Evolutionary conservation across 2,329 filamentous ascomycete genomes (phyloP).

Genomic region (Colletotrichum sp.): DNA sequence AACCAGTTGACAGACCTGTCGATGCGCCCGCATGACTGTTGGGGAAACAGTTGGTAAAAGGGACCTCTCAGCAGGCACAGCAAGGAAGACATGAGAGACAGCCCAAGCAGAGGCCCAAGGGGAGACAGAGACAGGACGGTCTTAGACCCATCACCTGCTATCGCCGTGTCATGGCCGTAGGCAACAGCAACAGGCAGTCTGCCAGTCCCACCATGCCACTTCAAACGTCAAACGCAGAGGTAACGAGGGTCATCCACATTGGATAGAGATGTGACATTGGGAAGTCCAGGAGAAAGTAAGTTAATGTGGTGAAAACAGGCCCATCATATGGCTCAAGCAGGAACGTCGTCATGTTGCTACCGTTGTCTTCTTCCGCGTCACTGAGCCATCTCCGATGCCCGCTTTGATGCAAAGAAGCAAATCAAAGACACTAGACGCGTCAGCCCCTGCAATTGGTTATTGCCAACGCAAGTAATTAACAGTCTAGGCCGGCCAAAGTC

Average conservation of each 20-base stretch:
- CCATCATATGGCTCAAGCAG: not conserved
- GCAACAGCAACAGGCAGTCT: not conserved
- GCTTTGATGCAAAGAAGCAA: not conserved
- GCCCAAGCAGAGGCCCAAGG: not conserved
- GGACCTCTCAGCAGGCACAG: not conserved
- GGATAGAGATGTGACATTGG: not conserved
- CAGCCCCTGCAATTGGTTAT: not conserved
- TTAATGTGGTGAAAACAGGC: not conserved
- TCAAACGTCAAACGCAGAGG: not conserved
- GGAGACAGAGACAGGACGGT: not conserved
- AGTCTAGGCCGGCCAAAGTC: not conserved
- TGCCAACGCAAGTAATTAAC: not conserved
- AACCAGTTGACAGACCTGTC: not conserved
- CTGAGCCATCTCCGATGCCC: not conserved
- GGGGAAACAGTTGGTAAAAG: not conserved
- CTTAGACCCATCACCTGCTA: not conserved
- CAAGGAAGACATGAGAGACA: not conserved
- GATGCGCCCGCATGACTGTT: not conserved
- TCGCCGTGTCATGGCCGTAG: not conserved
- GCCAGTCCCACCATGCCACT: not conserved
- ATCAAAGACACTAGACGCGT: not conserved
- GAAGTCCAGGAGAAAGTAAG: not conserved
- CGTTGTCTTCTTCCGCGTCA: not conserved
- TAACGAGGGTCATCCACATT: accelerated
- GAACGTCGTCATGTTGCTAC: not conserved